Evolutionary conservation across 2,329 filamentous ascomycete species (phyloP).

Genomic region (Trichophaea hybrida): DNA sequence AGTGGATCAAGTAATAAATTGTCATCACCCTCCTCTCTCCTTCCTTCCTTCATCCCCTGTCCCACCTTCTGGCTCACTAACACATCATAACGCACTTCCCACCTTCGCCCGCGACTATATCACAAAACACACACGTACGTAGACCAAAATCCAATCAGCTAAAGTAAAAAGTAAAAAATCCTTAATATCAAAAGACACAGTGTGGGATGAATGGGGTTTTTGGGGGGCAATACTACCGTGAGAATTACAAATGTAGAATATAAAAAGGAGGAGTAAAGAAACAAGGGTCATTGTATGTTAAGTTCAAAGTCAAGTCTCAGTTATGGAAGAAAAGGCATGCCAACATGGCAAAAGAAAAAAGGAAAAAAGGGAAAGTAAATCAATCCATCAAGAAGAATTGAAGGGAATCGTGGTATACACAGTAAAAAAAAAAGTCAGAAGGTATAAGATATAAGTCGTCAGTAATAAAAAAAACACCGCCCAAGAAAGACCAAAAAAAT

Average conservation of each 20-base stretch:
- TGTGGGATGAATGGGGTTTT: not conserved
- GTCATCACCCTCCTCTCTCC: not conserved
- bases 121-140: not conserved
- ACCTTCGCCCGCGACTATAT: not conserved
- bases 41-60: not conserved
- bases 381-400: not conserved
- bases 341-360: not conserved
- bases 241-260: too few relatives aligned
- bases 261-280: not conserved
- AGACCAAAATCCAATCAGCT: not conserved
- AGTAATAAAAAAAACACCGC: not conserved
- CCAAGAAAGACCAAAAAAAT: not conserved
- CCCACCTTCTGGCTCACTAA: too few relatives aligned
- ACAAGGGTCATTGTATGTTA: not conserved
- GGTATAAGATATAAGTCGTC: not conserved
- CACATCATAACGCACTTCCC: not conserved
- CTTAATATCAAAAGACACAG: not conserved
- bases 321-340: not conserved
- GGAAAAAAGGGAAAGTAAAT: not conserved
- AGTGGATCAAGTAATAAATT: not conserved
- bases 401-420: not conserved
- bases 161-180: conserved; percentile 6
- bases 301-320: not conserved
- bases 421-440: not conserved
- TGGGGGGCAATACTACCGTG: too few relatives aligned